Percentiles rank a stretch among this genome's conserved stretches.
phyloP scores from a whole-genome alignment of 441 rosid genomes.

The Pelargonium citronellum region DNA sequence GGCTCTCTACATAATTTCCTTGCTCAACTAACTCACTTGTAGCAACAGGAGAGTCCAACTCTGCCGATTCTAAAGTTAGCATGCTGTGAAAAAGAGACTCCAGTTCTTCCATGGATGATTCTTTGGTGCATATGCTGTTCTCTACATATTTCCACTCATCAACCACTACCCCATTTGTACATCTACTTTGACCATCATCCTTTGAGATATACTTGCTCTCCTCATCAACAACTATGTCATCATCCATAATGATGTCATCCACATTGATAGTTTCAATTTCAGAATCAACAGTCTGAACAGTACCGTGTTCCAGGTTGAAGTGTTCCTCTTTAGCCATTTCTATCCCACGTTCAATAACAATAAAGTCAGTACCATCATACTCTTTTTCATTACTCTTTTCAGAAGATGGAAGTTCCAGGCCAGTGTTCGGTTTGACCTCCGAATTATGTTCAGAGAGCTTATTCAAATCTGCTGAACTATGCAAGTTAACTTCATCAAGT shows the following conservation, averaged over 20 bases:
- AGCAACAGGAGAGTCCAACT: constrained; percentile 5
- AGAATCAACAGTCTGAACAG: constrained; percentile 25
- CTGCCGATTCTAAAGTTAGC: constrained; percentile 49
- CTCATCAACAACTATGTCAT: constrained; percentile 25
- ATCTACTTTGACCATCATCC: too few relatives aligned
- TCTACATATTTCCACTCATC: constrained; percentile 14
- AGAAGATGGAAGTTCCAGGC: not conserved
- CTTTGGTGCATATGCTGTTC: constrained; percentile 43
- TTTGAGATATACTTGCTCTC: constrained; percentile 9
- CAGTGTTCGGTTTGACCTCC: constrained; percentile 28
- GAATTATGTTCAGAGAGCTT: constrained; percentile 32
- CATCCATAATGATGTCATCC: constrained; percentile 23
- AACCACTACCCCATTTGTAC: too few relatives aligned
- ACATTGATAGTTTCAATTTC: constrained; percentile 27
- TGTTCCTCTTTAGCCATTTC: constrained; percentile 40
- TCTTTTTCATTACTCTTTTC: constrained; percentile 32
- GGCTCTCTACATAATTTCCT: too few relatives aligned
- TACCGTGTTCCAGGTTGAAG: constrained; percentile 28
- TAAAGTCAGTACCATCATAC: constrained; percentile 36
- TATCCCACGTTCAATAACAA: constrained; percentile 38
- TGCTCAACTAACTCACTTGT: too few relatives aligned
- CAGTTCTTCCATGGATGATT: constrained; percentile 60
- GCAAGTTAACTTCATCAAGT: constrained; percentile 48
- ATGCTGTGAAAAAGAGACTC: constrained; percentile 61
- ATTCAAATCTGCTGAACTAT: constrained; percentile 33